Evolutionary conservation across 2,329 filamentous ascomycete species (phyloP), one percentile per base, ranked within the genome.

Genomic region (Hymenoscyphus fructigenus): DNA sequence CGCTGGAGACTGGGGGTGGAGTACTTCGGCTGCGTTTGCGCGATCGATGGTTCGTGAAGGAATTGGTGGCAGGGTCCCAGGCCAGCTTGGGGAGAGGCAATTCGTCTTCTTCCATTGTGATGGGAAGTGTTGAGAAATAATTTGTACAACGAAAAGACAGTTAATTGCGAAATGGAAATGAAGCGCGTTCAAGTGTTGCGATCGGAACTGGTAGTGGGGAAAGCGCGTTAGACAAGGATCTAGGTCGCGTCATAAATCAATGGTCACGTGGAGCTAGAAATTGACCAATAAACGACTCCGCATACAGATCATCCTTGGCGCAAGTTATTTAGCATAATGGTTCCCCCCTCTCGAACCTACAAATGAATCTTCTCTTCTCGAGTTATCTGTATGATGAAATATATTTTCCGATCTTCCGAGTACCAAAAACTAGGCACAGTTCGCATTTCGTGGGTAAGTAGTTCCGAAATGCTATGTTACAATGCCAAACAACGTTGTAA

Each of bases 1-100:
- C 89, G 73, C 89, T 91, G 23, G 88, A 91, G 68, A 84, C 78
- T 44, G 79, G 69, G 28, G 68, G 71, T 34, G 69, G 70, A 73
- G 75, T 67, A 59, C 68, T 70, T 67, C 76, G 75, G 38, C 74
- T 73, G 66, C 80, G 80, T 74, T 82, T 82, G 65, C 78, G 73
- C n/a, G 75, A 41, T 26, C 64, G 59, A 57, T 60, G 65, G 41
- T 65, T 66, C 5, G 68, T 64, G 34, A 69, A 70, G 2, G 67
- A 61, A 29, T 67, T 59, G 20, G 65, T 69, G 10, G 50, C 32
- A 26, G 68, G 55, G 64, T 71, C 61, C 68, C 68, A 70, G 6
- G 65, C 71, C 20, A 79, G 68, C 28, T 61, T 72, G 10, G 78
- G 78, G 9, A 79, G 73, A 17, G 72, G 73, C n/a, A 74, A 76